Percentiles rank a stretch among this genome's conserved stretches.
These are phyloP conservation scores for Prunus armeniaca DNA, from an alignment of 306 rosid species.

Conservation along the genomic window DNA sequence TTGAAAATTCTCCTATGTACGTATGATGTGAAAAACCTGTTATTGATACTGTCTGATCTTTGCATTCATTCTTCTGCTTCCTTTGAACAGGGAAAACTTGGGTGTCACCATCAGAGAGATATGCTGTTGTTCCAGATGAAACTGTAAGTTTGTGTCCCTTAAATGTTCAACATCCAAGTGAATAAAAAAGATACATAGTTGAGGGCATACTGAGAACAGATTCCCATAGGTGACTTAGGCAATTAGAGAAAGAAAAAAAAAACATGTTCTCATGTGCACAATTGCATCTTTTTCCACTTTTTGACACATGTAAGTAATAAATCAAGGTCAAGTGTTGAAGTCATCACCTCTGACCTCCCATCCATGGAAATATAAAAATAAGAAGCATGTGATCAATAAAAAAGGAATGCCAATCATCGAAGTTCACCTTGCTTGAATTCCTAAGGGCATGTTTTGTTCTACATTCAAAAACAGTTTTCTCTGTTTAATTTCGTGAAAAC, in stretches of 20 bases:
- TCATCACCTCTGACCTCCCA: no score
- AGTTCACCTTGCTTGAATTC: background rate
- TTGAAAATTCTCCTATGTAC: background rate
- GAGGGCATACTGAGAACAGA: background rate
- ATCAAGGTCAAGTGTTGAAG: no score
- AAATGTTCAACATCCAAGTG: background rate
- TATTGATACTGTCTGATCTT: conserved; percentile 13
- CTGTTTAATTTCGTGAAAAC: background rate
- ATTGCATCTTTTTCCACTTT: no score
- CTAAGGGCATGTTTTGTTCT: background rate
- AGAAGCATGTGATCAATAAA: no score
- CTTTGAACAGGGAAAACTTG: conserved; percentile 55
- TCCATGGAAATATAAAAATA: no score
- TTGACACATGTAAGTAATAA: no score
- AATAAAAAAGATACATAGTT: background rate
- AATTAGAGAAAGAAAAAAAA: background rate
- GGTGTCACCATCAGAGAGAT: conserved; percentile 72
- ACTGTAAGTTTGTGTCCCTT: conserved; percentile 49
- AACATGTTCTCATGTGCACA: background rate
- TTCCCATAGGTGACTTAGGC: background rate
- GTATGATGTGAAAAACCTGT: background rate
- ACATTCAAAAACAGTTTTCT: background rate
- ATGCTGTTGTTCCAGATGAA: conserved; percentile 96
- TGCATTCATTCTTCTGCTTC: background rate
- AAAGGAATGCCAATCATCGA: background rate